Percentiles rank a stretch among this genome's conserved stretches.
phyloP scores from a whole-genome alignment of 352 stramenopile genomes.

The Pythium volutum region DNA sequence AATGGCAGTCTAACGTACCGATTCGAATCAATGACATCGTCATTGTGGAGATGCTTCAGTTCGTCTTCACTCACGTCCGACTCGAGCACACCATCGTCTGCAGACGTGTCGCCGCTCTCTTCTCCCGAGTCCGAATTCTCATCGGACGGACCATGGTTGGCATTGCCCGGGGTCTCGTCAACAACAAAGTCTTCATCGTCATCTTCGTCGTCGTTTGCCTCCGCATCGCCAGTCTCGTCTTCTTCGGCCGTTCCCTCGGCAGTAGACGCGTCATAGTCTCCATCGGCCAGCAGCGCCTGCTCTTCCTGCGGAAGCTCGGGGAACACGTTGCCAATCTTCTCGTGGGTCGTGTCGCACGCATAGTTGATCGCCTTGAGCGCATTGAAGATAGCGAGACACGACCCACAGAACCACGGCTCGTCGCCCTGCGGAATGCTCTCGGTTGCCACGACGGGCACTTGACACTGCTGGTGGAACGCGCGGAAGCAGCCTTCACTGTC shows the following conservation, averaged over 20 bases:
- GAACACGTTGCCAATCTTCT: conserved; percentile 53
- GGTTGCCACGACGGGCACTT: conserved; percentile 55
- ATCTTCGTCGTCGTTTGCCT: conserved; percentile 43
- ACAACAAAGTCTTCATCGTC: conserved; percentile 36
- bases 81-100: conserved; percentile 14
- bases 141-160: conserved; percentile 6
- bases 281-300: conserved; percentile 9
- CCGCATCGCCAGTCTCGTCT: conserved; percentile 19
- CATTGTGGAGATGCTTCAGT: conserved; percentile 14
- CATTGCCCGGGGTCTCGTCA: conserved; percentile 24
- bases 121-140: conserved; percentile 10
- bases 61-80: conserved; percentile 26
- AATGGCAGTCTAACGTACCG: conserved; percentile 14
- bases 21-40: conserved; percentile 23
- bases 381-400: conserved; percentile 75
- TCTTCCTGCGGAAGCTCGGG: conserved; percentile 41
- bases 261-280: conserved; percentile 8
- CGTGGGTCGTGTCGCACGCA: conserved; percentile 67
- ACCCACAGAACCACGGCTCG: conserved; percentile 79
- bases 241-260: conserved; percentile 10
- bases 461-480: conserved; percentile 80
- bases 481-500: conserved; percentile 70
- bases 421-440: conserved; percentile 58
- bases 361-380: conserved; percentile 80
- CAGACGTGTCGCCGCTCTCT: conserved; percentile 19